Evolutionary conservation across 1,284 basidiomycete species (phyloP).

Genomic region (Volvariella volvacea): DNA sequence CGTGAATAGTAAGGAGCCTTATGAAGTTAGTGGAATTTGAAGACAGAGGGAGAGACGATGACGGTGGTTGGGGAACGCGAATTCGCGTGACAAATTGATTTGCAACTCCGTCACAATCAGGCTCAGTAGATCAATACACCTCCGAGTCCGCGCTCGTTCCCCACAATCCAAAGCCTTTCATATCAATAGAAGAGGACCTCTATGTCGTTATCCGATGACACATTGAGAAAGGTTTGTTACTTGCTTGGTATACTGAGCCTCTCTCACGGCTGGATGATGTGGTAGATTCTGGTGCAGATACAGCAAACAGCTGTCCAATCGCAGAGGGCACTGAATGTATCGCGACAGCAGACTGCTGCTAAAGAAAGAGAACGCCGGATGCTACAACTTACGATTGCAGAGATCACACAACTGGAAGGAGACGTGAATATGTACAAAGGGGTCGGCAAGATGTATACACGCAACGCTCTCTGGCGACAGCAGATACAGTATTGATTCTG

Average conservation of each 20-base stretch:
- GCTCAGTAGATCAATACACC: background rate
- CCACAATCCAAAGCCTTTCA: too few relatives aligned
- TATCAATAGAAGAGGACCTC: slow-evolving; percentile 10
- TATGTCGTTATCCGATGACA: slow-evolving; percentile 82
- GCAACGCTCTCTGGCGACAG: background rate
- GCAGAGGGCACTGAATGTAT: slow-evolving; percentile 67
- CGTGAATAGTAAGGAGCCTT: background rate
- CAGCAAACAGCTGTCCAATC: slow-evolving; percentile 81
- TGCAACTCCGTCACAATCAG: slow-evolving; percentile 9
- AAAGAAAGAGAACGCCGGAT: slow-evolving; percentile 86
- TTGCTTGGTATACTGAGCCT: background rate
- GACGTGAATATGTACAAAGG: slow-evolving; percentile 82
- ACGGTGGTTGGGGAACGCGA: too few relatives aligned
- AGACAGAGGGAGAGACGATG: too few relatives aligned
- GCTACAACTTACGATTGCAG: slow-evolving; percentile 79
- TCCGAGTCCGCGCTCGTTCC: too few relatives aligned
- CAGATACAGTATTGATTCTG: slow-evolving; percentile 1
- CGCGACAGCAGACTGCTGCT: slow-evolving; percentile 63
- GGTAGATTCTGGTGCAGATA: slow-evolving; percentile 84
- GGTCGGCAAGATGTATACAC: slow-evolving; percentile 82
- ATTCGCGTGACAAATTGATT: too few relatives aligned
- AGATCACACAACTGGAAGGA: slow-evolving; percentile 57
- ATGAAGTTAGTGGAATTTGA: background rate
- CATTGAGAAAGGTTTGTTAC: slow-evolving; percentile 66
- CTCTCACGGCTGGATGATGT: slow-evolving; percentile 14